phyloP scores from a whole-genome alignment of 495 filamentous ascomycete species.

The Penicillium cosmopolitanum region DNA sequence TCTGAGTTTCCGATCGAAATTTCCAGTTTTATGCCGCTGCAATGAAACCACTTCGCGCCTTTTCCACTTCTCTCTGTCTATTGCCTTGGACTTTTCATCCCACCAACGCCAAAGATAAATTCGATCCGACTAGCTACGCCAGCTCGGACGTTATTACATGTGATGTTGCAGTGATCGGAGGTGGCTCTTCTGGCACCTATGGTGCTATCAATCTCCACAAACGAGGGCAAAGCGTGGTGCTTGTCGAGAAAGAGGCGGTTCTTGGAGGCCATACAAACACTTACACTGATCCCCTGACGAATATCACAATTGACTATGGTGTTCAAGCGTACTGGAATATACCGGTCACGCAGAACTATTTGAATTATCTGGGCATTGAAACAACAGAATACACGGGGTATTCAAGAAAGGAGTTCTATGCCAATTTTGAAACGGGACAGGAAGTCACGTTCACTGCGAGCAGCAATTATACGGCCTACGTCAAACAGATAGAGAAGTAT shows the following conservation, averaged over 20 bases:
- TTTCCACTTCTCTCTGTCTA: neutral
- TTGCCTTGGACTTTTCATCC: neutral
- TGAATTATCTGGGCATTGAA: constrained; percentile 29
- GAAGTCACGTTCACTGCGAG: constrained; percentile 21
- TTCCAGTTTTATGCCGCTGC: neutral
- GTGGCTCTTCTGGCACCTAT: constrained; percentile 52
- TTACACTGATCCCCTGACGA: constrained; percentile 43
- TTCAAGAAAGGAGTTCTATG: neutral
- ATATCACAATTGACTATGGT: constrained; percentile 46
- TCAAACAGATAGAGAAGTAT: constrained; percentile 42
- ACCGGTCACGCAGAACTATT: constrained; percentile 38
- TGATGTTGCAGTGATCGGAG: constrained; percentile 52
- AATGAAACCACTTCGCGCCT: neutral
- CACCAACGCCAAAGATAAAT: neutral
- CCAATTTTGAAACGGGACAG: constrained; percentile 13
- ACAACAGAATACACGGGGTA: neutral
- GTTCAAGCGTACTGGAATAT: constrained; percentile 43
- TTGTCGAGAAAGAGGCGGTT: constrained; percentile 43
- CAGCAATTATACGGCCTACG: constrained; percentile 30
- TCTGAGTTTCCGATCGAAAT: neutral
- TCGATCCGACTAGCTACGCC: constrained; percentile 6
- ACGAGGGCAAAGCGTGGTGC: constrained; percentile 38
- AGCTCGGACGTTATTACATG: constrained; percentile 12
- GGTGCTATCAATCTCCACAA: constrained; percentile 49
- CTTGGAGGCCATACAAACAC: constrained; percentile 51